Base-by-base conservation (phyloP, 768 basidiomycete species). In the Suillus luteus region DNA sequence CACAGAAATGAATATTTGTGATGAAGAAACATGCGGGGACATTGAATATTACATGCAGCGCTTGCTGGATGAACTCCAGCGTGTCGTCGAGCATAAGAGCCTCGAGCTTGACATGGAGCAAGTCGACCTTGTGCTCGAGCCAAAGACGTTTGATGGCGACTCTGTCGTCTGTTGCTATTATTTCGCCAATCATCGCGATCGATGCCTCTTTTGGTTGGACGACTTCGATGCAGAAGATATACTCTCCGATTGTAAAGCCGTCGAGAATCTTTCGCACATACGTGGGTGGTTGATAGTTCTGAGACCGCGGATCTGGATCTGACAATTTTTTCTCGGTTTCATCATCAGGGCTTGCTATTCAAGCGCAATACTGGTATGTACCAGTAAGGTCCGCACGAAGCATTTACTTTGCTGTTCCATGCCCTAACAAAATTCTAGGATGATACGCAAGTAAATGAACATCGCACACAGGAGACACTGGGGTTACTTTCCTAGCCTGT, bases 1-100 rank as follows among this genome's bases (percentile, higher is more conserved):
- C 51, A 85, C 84, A 0, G 84, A 86, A 63, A 78, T 77, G 15
- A 73, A 85, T 62, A 73, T 85, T 6, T 80, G 76, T 46, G 76
- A 86, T 31, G 14, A 58, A 0, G 65, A 62, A 0, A 68, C 76
- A 2, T 66, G 73, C 14, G 49, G 59, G 0, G 73, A 77, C 38
- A 69, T 83, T 5, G 70, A 71, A 10, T 65, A 67, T 8, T 78
- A 78, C 40, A 72, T 67, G 19, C 24, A 54, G 4, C 48, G 38
- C 10, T n/a, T 62, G 31, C 49, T 54, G 19, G 19, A 15, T n/a
- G 52, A 5, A 46, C 31, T 76, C 14, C 33, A 41, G n/a, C 27
- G 4, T 0, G 22, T 12, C 33, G 41, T 59, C 40, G 10, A 19
- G 27, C 15, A 41, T 19, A n/a, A 14, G 24, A 38, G 8, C 9